Evolutionary conservation across 441 rosid species (phyloP).

Genomic region (Macaranga tanarius): DNA sequence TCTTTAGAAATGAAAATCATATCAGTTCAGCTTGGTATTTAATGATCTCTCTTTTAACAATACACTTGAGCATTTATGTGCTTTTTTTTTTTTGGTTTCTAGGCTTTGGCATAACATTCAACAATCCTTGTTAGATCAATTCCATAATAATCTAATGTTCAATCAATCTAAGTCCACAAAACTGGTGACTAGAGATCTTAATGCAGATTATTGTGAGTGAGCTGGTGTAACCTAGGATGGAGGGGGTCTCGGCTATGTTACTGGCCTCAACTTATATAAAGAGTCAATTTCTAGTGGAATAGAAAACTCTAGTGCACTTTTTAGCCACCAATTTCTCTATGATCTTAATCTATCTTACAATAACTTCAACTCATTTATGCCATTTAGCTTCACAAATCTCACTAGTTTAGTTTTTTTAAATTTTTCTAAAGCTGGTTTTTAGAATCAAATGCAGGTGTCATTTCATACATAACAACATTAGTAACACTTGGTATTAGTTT

Average conservation of each 20-base stretch:
- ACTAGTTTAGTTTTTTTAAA: conserved; percentile 22
- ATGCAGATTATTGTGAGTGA: conserved; percentile 45
- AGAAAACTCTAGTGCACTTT: conserved; percentile 24
- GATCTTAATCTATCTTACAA: conserved; percentile 42
- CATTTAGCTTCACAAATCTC: conserved; percentile 15
- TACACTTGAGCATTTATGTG: conserved; percentile 1
- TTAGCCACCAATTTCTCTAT: conserved; percentile 34
- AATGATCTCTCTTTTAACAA: neutral
- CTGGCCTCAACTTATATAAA: conserved; percentile 37
- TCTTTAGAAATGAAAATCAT: no score
- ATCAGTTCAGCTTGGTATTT: no score
- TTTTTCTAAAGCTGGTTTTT: conserved; percentile 31
- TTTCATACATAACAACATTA: conserved; percentile 29
- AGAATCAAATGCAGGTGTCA: conserved; percentile 25
- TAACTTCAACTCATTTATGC: conserved; percentile 21
- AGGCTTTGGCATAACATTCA: conserved; percentile 39
- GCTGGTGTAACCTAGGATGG: conserved; percentile 37
- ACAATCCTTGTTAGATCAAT: conserved; percentile 30
- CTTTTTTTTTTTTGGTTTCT: conserved; percentile 27
- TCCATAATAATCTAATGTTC: conserved; percentile 29
- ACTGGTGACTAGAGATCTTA: conserved; percentile 32
- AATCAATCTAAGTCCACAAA: conserved; percentile 3
- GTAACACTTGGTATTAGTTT: no score
- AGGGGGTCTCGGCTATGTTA: conserved; percentile 30
- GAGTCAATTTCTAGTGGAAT: conserved; percentile 31